These are phyloP conservation scores for Closterium sp. DNA, from an alignment of 139 green algal genomes.

Conservation along the genomic window DNA sequence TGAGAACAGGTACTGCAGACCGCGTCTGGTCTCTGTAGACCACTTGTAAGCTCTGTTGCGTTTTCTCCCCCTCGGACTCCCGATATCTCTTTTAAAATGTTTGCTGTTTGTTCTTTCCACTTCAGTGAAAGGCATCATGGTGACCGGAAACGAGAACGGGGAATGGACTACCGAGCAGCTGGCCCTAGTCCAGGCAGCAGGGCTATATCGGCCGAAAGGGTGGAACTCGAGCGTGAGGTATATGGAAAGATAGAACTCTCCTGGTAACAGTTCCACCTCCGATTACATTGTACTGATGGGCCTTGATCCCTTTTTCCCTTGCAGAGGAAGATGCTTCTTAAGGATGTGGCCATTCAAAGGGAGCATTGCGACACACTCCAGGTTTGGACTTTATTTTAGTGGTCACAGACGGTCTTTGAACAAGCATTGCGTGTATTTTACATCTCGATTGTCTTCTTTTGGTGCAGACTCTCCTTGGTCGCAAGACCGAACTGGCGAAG, in stretches of 20 bases:
- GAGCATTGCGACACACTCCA: background rate
- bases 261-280: background rate
- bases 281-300: background rate
- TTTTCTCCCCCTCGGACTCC: too few relatives aligned
- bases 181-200: too few relatives aligned
- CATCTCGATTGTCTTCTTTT: too few relatives aligned
- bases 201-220: background rate
- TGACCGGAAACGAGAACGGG: background rate
- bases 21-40: too few relatives aligned
- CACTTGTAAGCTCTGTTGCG: too few relatives aligned
- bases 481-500: background rate
- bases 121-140: background rate
- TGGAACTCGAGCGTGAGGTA: background rate
- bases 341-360: background rate
- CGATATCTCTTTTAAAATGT: too few relatives aligned
- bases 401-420: background rate
- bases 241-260: background rate
- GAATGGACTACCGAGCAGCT: background rate
- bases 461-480: too few relatives aligned
- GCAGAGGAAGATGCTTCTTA: conserved; percentile 19
- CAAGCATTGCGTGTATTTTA: background rate
- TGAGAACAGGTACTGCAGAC: too few relatives aligned
- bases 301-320: background rate
- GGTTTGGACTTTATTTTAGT: conserved; percentile 1
- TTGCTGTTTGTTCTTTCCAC: too few relatives aligned